A percentile compares a stretch with the other conserved stretches of the same genome.
Evolutionary conservation across 495 filamentous ascomycete species (phyloP).

Genomic region (Penicillium goetzii): DNA sequence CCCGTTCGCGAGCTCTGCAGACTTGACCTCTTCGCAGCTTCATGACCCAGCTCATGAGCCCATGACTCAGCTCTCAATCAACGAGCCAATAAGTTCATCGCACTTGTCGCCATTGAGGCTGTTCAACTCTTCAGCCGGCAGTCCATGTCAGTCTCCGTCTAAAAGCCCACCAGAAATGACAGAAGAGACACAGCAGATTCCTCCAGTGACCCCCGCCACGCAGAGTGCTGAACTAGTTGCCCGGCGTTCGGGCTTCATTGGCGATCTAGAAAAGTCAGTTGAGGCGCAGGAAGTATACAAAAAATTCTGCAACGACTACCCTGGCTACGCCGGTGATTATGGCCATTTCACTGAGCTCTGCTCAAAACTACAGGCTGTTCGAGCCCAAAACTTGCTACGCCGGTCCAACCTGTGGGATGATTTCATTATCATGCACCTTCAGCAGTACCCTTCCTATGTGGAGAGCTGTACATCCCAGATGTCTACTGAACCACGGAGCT

Average conservation of each 20-base stretch:
- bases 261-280: slow-evolving; percentile 21
- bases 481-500: slow-evolving; percentile 25
- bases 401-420: slow-evolving; percentile 67
- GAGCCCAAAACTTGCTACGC: slow-evolving; percentile 41
- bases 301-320: slow-evolving; percentile 60
- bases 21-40: slow-evolving; percentile 20
- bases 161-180: slow-evolving; percentile 18
- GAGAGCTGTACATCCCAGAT: slow-evolving; percentile 26
- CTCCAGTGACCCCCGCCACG: slow-evolving; percentile 2
- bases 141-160: slow-evolving; percentile 23
- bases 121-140: slow-evolving; percentile 15
- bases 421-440: slow-evolving; percentile 57
- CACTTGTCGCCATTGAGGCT: slow-evolving; percentile 23
- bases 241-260: slow-evolving; percentile 34
- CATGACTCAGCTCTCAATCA: slow-evolving; percentile 5
- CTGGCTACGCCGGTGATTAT: slow-evolving; percentile 56
- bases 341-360: slow-evolving; percentile 59
- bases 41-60: slow-evolving; percentile 13
- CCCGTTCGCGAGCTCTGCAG: slow-evolving; percentile 25
- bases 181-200: not conserved
- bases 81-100: slow-evolving; percentile 7
- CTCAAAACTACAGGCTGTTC: slow-evolving; percentile 55
- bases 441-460: slow-evolving; percentile 44
- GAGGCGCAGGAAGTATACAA: slow-evolving; percentile 45
- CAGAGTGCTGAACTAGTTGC: slow-evolving; percentile 25